phyloP scores from a whole-genome alignment of 2,329 filamentous ascomycete genomes.

The Botryotinia convoluta region DNA sequence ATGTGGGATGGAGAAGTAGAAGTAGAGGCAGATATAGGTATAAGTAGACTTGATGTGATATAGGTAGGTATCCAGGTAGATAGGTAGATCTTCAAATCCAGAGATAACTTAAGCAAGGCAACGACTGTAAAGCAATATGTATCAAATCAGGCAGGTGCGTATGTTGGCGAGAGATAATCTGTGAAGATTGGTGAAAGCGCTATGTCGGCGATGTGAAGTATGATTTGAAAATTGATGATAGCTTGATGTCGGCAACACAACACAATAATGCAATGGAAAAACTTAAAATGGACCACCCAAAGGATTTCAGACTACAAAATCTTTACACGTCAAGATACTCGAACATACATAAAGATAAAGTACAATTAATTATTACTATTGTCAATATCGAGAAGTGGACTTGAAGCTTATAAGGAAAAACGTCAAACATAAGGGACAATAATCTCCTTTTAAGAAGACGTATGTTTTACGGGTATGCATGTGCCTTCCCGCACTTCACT shows the following conservation, averaged over 20 bases:
- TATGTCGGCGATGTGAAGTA: not conserved
- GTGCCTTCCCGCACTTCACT: not conserved
- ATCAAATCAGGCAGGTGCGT: not conserved
- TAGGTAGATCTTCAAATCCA: not conserved
- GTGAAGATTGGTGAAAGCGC: not conserved
- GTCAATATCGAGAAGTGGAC: not conserved
- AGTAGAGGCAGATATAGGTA: not conserved
- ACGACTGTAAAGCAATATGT: not conserved
- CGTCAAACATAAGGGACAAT: not conserved
- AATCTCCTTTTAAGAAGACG: not conserved
- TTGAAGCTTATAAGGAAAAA: not conserved
- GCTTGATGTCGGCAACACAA: conserved; percentile 2
- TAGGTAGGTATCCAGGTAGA: not conserved
- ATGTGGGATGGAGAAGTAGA: not conserved
- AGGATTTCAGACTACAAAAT: not conserved
- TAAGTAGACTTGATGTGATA: not conserved
- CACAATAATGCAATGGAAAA: not conserved
- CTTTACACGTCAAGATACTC: not conserved
- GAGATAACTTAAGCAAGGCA: not conserved
- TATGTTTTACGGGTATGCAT: not conserved
- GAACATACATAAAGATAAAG: conserved; percentile 5
- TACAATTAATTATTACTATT: not conserved
- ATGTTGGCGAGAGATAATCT: not conserved
- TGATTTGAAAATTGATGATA: not conserved
- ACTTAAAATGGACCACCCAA: not conserved